These are phyloP conservation scores for Sutorius australiensis DNA, from an alignment of 768 basidiomycete genomes.

Conservation along the genomic window DNA sequence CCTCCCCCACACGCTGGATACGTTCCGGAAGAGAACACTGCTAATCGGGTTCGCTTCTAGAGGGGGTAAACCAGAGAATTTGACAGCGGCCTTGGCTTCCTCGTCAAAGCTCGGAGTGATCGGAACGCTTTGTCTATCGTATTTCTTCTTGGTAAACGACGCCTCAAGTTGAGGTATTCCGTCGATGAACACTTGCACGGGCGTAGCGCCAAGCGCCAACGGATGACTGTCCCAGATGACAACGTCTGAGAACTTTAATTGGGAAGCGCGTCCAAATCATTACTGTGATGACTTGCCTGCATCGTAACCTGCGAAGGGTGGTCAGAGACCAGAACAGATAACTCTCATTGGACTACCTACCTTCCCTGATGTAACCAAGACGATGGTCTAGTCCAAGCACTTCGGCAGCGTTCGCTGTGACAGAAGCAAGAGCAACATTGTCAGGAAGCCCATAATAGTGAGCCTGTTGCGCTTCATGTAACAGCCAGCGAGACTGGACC, in stretches of 20 bases:
- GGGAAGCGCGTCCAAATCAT: background rate
- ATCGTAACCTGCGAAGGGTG: conserved; percentile 52
- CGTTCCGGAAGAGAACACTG: conserved; percentile 50
- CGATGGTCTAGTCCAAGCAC: conserved; percentile 77
- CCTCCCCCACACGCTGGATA: conserved; percentile 37
- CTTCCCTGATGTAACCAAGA: conserved; percentile 69
- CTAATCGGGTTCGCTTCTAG: conserved; percentile 38
- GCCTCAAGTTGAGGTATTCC: conserved; percentile 61
- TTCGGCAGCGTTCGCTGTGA: conserved; percentile 70
- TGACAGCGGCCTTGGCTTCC: conserved; percentile 54
- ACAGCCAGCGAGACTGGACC: conserved; percentile 66
- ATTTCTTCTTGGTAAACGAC: conserved; percentile 43
- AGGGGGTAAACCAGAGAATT: conserved; percentile 69
- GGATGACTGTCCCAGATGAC: conserved; percentile 77
- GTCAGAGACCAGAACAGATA: conserved; percentile 1
- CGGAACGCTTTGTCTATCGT: conserved; percentile 48
- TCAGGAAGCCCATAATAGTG: conserved; percentile 74
- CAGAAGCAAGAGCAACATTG: conserved; percentile 66
- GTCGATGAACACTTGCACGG: conserved; percentile 78
- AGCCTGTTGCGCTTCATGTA: conserved; percentile 84
- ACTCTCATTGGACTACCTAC: conserved; percentile 25
- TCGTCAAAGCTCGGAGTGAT: conserved; percentile 53
- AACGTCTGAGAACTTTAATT: conserved; percentile 34
- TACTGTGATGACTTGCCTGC: conserved; percentile 37
- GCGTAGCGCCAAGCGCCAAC: conserved; percentile 73